Evolutionary conservation across 129 eudicot species (phyloP), one percentile per base, ranked within the genome.

Genomic region (Saposhnikovia divaricata): DNA sequence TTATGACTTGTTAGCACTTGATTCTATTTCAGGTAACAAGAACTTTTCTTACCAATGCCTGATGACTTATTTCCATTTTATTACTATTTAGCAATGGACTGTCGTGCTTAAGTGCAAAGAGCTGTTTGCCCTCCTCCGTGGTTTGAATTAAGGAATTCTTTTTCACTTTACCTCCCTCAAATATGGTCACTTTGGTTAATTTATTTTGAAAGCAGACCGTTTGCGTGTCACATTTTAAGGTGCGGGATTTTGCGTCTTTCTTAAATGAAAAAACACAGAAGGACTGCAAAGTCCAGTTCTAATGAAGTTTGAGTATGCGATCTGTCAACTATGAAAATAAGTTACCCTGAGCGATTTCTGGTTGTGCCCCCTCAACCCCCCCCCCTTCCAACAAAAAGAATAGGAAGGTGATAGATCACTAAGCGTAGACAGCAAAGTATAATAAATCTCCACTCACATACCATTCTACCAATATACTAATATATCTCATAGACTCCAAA

Each of bases 1-100:
- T 83, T 93, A 93, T 85, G 98, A 93, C 83, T 87, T 93, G 84
- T 85, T 93, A 89, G 97, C 98, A 9, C 97, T 93, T 68, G 98
- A 93, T 86, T 88, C 97, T 65, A 87, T 93, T 51, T 89, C 97
- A 87, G 98, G 98, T 93, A 85, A 69, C 75, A 45, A 39, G 43
- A 61, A 50, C 77, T 82, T 78, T 42, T 72, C 25, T 71, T 59
- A n/a, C 25, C 47, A 79, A 66, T 25, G 18, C 50, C 44, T 51
- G 69, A 71, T 55, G 75, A 45, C 31, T 63, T 51, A 44, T 48
- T 72, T 65, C 80, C 69, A 39, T 45, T 57, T 80, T 37, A 9
- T 66, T 31, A 70, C 45, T 31, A 38, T 18, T 5, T 57, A 57
- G 12, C 28, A 23, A 19, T 25, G 3, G 65, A 1, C 28, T 23